Evolutionary conservation across 2,329 filamentous ascomycete genomes (phyloP), one percentile per base, ranked within the genome.

Genomic region (Zymoseptoria pseudotritici): DNA sequence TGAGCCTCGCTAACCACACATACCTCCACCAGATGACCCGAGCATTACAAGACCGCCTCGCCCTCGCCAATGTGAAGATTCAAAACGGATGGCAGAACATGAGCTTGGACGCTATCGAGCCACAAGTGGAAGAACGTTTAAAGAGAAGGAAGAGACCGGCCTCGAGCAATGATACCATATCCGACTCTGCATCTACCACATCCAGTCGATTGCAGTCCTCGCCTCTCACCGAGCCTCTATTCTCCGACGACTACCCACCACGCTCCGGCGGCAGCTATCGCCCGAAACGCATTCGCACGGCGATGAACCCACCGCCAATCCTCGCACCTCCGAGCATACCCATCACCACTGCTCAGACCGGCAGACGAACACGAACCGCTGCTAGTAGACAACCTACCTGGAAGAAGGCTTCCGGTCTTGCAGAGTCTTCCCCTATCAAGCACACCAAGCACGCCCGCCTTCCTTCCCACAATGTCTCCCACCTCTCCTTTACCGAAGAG

Each of bases 1-100:
- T 4, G 5, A n/a, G 20, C 46, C 24, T 63, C 55, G 60, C 56
- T 65, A 46, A 58, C 67, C 63, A 53, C 19, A 53, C 19, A 42
- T 53, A 42, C 55, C 24, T 57, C 62, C 36, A 46, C 29, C 70
- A 97, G 94, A 96, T 99, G 80, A 94, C 92, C 69, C 84, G 93
- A 73, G 89, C 89, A 71, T 82, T 99, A 58, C 91, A 97, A 78
- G 91, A 96, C 79, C 90, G 93, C 65, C 86, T 99, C 61, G 93
- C 94, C 61, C 85, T 97, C 65, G 94, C 94, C 73, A 94, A 95
- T 76, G 94, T 97, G 83, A 97, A 97, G 79, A 91, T 94, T 67
- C 91, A 95, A 77, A 89, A 96, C 78, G 92, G 92, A 73, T 95
- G 91, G 87, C 89, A 97, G 76, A 90, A 94, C 75, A 83, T 96